Evolutionary conservation across 768 basidiomycete genomes (phyloP), one percentile per base, ranked within the genome.

Genomic region (Naganishia onofrii): DNA sequence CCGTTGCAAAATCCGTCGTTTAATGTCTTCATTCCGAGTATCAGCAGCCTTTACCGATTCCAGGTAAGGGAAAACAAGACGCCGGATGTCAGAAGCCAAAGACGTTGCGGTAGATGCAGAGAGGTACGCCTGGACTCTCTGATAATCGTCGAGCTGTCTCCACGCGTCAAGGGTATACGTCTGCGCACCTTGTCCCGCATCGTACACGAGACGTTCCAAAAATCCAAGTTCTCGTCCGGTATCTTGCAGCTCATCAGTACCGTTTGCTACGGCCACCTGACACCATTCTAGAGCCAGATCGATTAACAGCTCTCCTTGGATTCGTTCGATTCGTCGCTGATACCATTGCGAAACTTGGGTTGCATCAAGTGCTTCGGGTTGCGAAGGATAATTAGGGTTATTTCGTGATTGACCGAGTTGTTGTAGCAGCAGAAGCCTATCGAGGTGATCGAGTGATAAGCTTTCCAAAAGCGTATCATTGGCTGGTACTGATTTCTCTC

Each of bases 141-240:
- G 83, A 5, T 84, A 77, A 4, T 91, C 86, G 23, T 85, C 82
- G 84, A 93, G 87, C 3, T 84, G 76, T 66, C 84, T 83, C 93
- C 95, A 99, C 31, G 84, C 83, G 21, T 81, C 80, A 21, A 97
- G 84, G 17, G 73, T 56, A 23, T 76, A 65, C 13, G 54, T 32
- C 6, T 44, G 52, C 13, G n/a, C 26, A 5, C 71, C 60, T n/a
- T 70, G 74, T 46, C 72, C 32, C 15, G 77, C 74, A 76, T 96
- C 93, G 74, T 99, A 99, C 15, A 94, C 88, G 54, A 98, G 85
- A 23, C 89, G 85, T 0, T 90, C 88, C 44, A 99, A 85, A 8
- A 98, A 86, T 73, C 88, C 90, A 48, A 98, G 85, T 66, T 98
- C 94, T 82, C 97, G 95, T 1, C 93, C 95, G 2, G 93, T 80